Evolutionary conservation across 164 flowering plant species (phyloP).

Genomic region (Annona cherimola): DNA sequence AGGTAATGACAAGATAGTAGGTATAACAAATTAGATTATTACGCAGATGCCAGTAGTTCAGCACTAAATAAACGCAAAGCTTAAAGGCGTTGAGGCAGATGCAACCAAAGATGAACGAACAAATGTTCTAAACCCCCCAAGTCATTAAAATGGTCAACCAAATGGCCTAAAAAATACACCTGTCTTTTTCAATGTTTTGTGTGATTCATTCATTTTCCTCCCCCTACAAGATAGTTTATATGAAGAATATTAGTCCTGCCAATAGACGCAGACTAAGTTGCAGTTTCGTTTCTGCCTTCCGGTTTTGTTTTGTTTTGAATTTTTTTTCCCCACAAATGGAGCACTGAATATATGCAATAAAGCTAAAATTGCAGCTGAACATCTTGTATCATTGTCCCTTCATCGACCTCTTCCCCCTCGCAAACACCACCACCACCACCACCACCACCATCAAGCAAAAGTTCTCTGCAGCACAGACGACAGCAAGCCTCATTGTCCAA

Average conservation of each 20-base stretch:
- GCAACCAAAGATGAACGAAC: no score
- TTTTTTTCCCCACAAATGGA: not conserved
- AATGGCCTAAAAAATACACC: not conserved
- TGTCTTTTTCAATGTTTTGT: not conserved
- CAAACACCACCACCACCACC: constrained; percentile 19
- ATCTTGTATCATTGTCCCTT: not conserved
- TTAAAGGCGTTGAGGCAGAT: no score
- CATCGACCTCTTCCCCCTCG: constrained; percentile 21
- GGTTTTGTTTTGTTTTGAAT: no score
- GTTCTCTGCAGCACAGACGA: constrained; percentile 40
- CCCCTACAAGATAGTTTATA: not conserved
- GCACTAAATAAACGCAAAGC: no score
- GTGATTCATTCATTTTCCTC: not conserved
- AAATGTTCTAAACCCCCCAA: no score
- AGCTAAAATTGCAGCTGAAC: not conserved
- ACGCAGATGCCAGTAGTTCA: no score
- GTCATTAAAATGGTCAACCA: not conserved
- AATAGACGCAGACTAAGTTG: not conserved
- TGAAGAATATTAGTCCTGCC: not conserved
- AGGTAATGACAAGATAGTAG: no score
- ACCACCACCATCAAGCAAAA: constrained; percentile 26
- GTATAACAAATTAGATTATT: no score
- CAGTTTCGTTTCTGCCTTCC: no score
- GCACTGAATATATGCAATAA: not conserved
- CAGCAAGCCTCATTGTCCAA: not conserved